Conservation (phyloP, 2,329 filamentous ascomycete genomes). For the Fusarium xylarioides region DNA sequence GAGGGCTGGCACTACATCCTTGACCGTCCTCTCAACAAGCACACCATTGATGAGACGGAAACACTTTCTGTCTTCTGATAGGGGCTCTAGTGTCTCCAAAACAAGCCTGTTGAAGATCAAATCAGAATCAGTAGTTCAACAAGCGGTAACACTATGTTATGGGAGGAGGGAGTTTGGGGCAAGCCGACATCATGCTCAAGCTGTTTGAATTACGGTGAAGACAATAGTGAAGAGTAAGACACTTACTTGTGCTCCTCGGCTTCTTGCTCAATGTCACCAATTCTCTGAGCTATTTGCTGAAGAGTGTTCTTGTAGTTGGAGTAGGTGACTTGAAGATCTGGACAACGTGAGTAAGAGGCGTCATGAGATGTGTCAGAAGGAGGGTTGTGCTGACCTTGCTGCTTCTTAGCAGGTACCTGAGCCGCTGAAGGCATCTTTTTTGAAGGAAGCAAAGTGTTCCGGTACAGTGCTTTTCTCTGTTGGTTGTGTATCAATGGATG, state of each 20-base stretch:
- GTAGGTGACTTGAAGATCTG: slow-evolving; percentile 84
- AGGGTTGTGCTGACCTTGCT: slow-evolving; percentile 68
- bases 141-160: slow-evolving; percentile 13
- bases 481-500: slow-evolving; percentile 20
- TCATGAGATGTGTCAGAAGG: background rate
- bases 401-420: slow-evolving; percentile 70
- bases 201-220: background rate
- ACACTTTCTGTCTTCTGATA: slow-evolving; percentile 89
- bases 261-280: slow-evolving; percentile 97
- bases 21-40: slow-evolving; percentile 90
- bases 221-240: background rate
- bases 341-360: slow-evolving; percentile 23
- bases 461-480: slow-evolving; percentile 3
- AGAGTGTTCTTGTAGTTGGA: slow-evolving; percentile 80
- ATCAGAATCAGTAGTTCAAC: slow-evolving; percentile 51
- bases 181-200: slow-evolving; percentile 28
- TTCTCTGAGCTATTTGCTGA: slow-evolving; percentile 94
- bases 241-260: slow-evolving; percentile 97
- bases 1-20: slow-evolving; percentile 89
- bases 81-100: slow-evolving; percentile 86
- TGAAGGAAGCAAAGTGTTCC: background rate
- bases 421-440: slow-evolving; percentile 56
- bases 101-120: slow-evolving; percentile 73
- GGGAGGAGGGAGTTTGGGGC: slow-evolving; percentile 2
- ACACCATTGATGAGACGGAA: slow-evolving; percentile 99